Percentiles rank a stretch among this genome's conserved stretches.
Conservation (phyloP, 2,329 filamentous ascomycete genomes). For the Dactylellina sp. region DNA sequence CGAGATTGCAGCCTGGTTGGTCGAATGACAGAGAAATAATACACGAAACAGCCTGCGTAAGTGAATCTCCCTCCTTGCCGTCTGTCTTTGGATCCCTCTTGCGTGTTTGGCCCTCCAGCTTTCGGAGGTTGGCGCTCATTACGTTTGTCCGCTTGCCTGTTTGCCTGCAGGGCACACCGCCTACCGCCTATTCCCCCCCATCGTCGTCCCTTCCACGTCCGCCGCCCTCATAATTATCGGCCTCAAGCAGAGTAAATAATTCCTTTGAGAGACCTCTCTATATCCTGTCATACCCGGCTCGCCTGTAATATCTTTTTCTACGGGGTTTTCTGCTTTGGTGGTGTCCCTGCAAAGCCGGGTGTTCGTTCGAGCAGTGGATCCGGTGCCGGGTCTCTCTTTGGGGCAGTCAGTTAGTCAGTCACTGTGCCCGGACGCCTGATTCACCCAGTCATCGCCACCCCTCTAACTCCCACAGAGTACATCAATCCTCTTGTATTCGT, state of each 20-base stretch:
- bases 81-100: not conserved
- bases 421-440: conserved; percentile 47
- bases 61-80: not conserved
- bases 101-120: conserved; percentile 22
- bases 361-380: conserved; percentile 29
- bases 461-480: conserved; percentile 15
- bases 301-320: too few species aligned
- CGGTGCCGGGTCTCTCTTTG: conserved; percentile 34
- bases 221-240: not conserved
- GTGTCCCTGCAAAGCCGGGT: conserved; percentile 8
- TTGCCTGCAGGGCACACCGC: not conserved
- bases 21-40: conserved; percentile 29
- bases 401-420: too few species aligned
- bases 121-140: conserved; percentile 36
- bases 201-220: not conserved
- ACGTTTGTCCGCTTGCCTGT: conserved; percentile 9
- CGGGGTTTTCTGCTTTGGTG: not conserved
- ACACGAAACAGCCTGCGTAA: conserved; percentile 31
- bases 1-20: conserved; percentile 23
- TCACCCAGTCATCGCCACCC: conserved; percentile 43
- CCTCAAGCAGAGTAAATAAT: too few species aligned
- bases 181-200: not conserved
- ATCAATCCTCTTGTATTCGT: conserved; percentile 40
- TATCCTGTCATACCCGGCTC: not conserved
- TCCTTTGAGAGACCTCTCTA: too few species aligned